Evolutionary conservation across 2,329 filamentous ascomycete genomes (phyloP).

Genomic region (Phialophora macrospora): DNA sequence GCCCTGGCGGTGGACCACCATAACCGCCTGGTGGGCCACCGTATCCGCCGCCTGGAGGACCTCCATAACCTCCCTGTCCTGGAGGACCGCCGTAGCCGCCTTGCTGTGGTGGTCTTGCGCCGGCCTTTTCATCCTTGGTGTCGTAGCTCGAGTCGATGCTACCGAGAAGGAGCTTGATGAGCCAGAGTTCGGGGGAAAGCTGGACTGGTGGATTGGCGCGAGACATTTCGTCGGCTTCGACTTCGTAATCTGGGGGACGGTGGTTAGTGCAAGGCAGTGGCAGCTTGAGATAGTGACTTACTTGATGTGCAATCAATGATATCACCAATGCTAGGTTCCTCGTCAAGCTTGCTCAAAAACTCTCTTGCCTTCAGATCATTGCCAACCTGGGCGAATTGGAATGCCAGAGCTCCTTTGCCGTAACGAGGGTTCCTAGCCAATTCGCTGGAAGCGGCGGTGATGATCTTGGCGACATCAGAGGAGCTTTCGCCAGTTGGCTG

Average conservation of each 20-base stretch:
- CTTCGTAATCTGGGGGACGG: constrained; percentile 63
- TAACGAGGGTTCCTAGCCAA: constrained; percentile 56
- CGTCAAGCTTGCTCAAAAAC: constrained; percentile 68
- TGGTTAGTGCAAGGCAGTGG: background rate
- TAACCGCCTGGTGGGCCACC: constrained; percentile 40
- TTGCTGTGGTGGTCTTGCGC: constrained; percentile 40
- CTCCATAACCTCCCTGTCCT: constrained; percentile 31
- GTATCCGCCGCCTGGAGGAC: constrained; percentile 42
- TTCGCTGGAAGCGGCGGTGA: constrained; percentile 60
- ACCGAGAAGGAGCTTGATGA: constrained; percentile 70
- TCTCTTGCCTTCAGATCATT: constrained; percentile 68
- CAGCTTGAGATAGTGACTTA: constrained; percentile 50
- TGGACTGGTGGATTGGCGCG: constrained; percentile 65
- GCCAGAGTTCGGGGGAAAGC: constrained; percentile 68
- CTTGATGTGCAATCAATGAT: constrained; percentile 72
- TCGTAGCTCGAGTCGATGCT: constrained; percentile 70
- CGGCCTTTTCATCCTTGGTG: constrained; percentile 65
- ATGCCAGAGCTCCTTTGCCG: constrained; percentile 64
- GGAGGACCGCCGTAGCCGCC: constrained; percentile 41
- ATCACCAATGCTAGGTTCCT: constrained; percentile 64
- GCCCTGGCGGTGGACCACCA: constrained; percentile 33
- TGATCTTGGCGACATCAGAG: constrained; percentile 62
- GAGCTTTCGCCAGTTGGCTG: constrained; percentile 67
- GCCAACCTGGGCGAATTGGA: constrained; percentile 72
- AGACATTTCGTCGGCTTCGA: constrained; percentile 70